Conservation (phyloP, 257 asterid genomes). For the Oldenlandia corymbosa region DNA sequence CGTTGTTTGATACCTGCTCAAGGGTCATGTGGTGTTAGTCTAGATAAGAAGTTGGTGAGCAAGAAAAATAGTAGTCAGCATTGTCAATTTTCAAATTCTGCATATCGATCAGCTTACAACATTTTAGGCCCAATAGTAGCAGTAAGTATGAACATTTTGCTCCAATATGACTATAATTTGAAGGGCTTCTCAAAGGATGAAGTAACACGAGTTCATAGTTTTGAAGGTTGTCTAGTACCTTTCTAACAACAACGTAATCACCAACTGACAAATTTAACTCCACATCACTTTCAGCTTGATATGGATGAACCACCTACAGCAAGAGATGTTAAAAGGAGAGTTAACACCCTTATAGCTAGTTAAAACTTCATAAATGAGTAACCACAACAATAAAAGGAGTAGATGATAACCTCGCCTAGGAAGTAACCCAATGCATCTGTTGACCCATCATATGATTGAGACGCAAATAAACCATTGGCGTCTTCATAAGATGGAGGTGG, state of each 20-base stretch:
- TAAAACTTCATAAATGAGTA: background rate
- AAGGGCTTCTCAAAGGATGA: background rate
- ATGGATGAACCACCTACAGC: slow-evolving; percentile 58
- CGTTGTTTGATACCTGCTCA: slow-evolving; percentile 54
- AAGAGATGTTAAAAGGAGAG: slow-evolving; percentile 5
- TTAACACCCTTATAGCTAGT: slow-evolving; percentile 4
- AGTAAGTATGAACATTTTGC: background rate
- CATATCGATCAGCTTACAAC: background rate
- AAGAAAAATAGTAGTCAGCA: background rate
- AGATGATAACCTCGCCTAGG: slow-evolving; percentile 57
- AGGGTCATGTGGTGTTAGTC: background rate
- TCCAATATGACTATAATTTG: background rate
- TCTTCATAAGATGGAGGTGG: slow-evolving; percentile 35
- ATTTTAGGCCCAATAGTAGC: background rate
- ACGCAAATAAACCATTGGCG: slow-evolving; percentile 27
- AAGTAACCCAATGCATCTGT: slow-evolving; percentile 49
- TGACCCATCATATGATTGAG: slow-evolving; percentile 32
- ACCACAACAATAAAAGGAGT: slow-evolving; percentile 5
- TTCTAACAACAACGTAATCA: slow-evolving; percentile 63
- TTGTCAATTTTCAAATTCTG: background rate
- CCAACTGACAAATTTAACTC: slow-evolving; percentile 61
- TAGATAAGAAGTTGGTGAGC: no score
- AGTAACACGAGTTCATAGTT: background rate
- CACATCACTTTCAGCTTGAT: slow-evolving; percentile 57
- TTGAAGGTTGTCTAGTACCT: slow-evolving; percentile 24